A percentile compares a stretch with the other conserved stretches of the same genome.
Evolutionary conservation across 2,329 filamentous ascomycete genomes (phyloP).

Genomic region (Metarhizium anisopliae): DNA sequence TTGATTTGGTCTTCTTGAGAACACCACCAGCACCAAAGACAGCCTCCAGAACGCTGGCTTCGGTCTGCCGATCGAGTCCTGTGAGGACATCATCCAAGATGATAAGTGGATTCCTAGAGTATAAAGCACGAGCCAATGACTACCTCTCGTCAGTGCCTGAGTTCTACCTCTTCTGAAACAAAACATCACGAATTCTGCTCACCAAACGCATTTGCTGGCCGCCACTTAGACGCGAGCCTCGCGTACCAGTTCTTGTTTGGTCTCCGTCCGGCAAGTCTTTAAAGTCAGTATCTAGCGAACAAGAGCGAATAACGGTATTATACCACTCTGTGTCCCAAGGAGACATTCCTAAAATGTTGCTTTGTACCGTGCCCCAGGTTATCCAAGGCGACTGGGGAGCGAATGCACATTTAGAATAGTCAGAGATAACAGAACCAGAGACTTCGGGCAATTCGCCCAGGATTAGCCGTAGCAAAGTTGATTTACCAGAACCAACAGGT

Average conservation of each 20-base stretch:
- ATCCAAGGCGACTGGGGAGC: conserved; percentile 18
- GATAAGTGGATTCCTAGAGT: conserved; percentile 14
- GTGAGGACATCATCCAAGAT: conserved; percentile 25
- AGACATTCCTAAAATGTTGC: conserved; percentile 16
- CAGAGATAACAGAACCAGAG: conserved; percentile 5
- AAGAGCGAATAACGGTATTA: conserved; percentile 11
- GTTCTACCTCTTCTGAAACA: not conserved
- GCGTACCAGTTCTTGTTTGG: conserved; percentile 12
- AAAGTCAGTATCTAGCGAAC: conserved; percentile 12
- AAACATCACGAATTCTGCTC: not conserved
- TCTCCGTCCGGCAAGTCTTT: conserved; percentile 14
- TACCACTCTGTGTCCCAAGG: conserved; percentile 13
- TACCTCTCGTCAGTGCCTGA: not conserved
- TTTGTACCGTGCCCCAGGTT: conserved; percentile 13
- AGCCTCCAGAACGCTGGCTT: conserved; percentile 24
- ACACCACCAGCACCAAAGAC: conserved; percentile 26
- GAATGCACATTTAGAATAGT: conserved; percentile 11
- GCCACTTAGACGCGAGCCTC: conserved; percentile 16
- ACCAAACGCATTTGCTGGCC: conserved; percentile 19
- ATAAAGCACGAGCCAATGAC: conserved; percentile 17
- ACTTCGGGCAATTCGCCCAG: conserved; percentile 13
- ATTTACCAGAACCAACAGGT: conserved; percentile 15
- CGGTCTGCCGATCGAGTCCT: conserved; percentile 27
- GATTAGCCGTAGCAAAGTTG: conserved; percentile 14
- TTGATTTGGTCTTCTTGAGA: conserved; percentile 12